These are phyloP conservation scores for Micromonas pusilla DNA, from an alignment of 139 green algal species.

Conservation along the genomic window DNA sequence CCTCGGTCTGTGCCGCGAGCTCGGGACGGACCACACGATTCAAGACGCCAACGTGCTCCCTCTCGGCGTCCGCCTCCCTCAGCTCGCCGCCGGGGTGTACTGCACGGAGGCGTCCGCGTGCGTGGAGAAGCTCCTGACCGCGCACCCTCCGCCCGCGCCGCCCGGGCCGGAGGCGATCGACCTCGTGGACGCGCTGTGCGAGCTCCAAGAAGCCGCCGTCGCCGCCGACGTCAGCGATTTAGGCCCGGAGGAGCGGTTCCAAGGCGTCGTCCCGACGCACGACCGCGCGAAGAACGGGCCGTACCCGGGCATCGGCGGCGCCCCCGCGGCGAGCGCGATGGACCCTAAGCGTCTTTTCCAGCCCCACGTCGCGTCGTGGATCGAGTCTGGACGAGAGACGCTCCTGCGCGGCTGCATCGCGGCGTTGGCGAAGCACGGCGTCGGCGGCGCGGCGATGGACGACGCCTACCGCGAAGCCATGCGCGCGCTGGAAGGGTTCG, in stretches of 20 bases:
- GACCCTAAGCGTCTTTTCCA: not conserved
- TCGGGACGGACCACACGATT: not conserved
- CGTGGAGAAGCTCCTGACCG: not conserved
- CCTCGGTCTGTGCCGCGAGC: not conserved
- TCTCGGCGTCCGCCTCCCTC: not conserved
- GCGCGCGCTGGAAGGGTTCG: conserved; percentile 10
- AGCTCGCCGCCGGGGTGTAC: conserved; percentile 4
- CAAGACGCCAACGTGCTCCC: not conserved
- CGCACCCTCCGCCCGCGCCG: not conserved
- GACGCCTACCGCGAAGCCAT: not conserved
- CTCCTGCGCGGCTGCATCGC: not conserved
- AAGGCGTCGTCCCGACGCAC: not conserved
- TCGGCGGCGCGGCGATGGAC: not conserved
- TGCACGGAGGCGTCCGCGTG: conserved; percentile 1
- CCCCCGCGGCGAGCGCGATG: not conserved
- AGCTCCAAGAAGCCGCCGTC: not conserved
- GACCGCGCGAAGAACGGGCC: not conserved
- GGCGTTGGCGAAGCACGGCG: not conserved
- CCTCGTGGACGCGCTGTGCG: not conserved
- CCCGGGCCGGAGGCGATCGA: not conserved
- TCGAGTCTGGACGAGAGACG: not conserved
- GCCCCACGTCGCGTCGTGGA: conserved; percentile 15
- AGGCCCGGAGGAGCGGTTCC: not conserved
- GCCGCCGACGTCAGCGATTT: not conserved
- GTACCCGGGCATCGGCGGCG: not conserved